phyloP scores from a whole-genome alignment of 495 filamentous ascomycete genomes.

The Jackrogersella multiformis region DNA sequence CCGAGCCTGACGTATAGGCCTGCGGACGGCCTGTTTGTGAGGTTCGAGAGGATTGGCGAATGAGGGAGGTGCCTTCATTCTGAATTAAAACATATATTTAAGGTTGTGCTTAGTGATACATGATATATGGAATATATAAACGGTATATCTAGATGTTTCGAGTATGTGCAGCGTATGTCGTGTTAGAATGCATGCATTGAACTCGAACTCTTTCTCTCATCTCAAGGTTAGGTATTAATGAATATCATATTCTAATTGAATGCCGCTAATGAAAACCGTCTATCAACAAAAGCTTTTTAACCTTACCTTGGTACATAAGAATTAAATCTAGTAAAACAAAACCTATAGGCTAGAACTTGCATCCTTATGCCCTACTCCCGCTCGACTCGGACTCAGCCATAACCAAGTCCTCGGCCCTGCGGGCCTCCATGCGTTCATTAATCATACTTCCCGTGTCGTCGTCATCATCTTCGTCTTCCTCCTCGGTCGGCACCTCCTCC shows the following conservation, averaged over 20 bases:
- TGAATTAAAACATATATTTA: background rate
- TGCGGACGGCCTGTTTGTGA: slow-evolving; percentile 32
- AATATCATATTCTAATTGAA: slow-evolving; percentile 2
- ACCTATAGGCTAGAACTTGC: background rate
- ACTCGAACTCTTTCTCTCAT: background rate
- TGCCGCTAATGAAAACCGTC: background rate
- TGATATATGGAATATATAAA: too few species aligned
- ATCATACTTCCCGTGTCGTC: slow-evolving; percentile 46
- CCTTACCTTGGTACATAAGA: too few species aligned
- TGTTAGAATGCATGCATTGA: background rate
- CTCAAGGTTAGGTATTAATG: background rate
- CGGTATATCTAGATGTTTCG: too few species aligned
- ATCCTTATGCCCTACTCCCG: slow-evolving; percentile 15
- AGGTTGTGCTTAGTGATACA: background rate
- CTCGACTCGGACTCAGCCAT: slow-evolving; percentile 25
- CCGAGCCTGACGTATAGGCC: slow-evolving; percentile 45
- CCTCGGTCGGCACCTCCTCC: slow-evolving; percentile 26
- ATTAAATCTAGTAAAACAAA: background rate
- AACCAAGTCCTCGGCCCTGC: slow-evolving; percentile 22
- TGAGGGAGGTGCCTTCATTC: background rate
- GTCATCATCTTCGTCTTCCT: slow-evolving; percentile 46
- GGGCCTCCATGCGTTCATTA: slow-evolving; percentile 44
- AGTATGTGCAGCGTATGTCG: too few species aligned
- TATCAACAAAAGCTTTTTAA: too few species aligned
- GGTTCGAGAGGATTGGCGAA: slow-evolving; percentile 22